A percentile compares a stretch with the other conserved stretches of the same genome.
These are phyloP conservation scores for Usnea hakonensis DNA, from an alignment of 495 filamentous ascomycete genomes.

Conservation along the genomic window DNA sequence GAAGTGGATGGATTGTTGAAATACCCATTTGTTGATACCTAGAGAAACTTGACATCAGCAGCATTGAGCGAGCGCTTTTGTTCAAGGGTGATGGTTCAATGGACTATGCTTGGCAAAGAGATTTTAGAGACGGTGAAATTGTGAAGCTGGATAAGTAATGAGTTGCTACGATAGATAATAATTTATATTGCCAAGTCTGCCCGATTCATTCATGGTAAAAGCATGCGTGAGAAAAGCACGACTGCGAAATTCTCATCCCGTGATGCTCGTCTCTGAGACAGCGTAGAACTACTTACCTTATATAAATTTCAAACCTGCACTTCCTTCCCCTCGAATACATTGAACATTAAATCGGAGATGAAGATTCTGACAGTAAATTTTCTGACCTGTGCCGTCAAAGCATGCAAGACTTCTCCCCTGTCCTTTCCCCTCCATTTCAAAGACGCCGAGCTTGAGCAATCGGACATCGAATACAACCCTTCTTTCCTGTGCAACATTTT, in stretches of 20 bases:
- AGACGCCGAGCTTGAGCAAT: conserved; percentile 79
- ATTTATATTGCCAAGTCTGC: background rate
- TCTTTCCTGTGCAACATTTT: conserved; percentile 73
- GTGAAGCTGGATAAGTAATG: background rate
- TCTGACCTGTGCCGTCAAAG: conserved; percentile 88
- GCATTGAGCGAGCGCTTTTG: background rate
- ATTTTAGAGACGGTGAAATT: background rate
- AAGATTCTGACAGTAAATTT: conserved; percentile 97
- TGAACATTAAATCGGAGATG: conserved; percentile 55
- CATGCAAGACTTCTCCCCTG: conserved; percentile 68
- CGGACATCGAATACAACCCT: conserved; percentile 71
- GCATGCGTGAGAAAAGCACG: background rate
- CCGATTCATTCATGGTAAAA: background rate
- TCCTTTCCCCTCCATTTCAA: conserved; percentile 87
- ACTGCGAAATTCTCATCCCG: background rate
- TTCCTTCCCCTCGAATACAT: no score
- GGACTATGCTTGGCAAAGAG: no score
- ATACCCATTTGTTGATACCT: background rate
- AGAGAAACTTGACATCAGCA: background rate
- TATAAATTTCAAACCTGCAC: no score
- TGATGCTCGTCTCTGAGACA: background rate
- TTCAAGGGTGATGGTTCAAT: no score
- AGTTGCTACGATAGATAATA: no score
- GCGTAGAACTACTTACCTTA: no score
- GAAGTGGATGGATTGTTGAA: background rate